These are phyloP conservation scores for Aegilops longissima DNA, from an alignment of 176 grass and related monocot species.

Conservation along the genomic window DNA sequence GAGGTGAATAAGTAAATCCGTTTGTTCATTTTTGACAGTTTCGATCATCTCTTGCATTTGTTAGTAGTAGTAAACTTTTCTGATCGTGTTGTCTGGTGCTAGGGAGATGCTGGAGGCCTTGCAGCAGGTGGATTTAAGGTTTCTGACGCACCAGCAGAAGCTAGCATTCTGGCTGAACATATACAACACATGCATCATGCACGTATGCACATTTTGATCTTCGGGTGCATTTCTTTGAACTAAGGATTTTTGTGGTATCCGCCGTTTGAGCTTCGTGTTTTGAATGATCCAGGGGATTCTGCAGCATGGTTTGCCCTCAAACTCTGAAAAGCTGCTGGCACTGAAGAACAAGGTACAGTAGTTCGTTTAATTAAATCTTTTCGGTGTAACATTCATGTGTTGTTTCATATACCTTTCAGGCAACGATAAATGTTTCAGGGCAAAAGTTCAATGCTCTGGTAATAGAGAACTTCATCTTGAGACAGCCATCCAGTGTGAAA, in stretches of 20 bases:
- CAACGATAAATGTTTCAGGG: constrained; percentile 68
- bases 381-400: neutral
- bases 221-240: neutral
- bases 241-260: neutral
- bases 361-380: neutral
- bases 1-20: constrained; percentile 28
- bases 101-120: constrained; percentile 68
- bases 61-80: neutral
- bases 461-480: constrained; percentile 75
- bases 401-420: constrained; percentile 23
- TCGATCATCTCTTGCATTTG: neutral
- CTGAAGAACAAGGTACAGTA: constrained; percentile 64
- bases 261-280: neutral
- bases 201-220: constrained; percentile 43
- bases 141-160: constrained; percentile 67
- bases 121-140: constrained; percentile 57
- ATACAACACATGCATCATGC: constrained; percentile 93
- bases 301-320: constrained; percentile 76
- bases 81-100: neutral
- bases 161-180: constrained; percentile 93
- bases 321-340: constrained; percentile 62
- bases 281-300: constrained; percentile 58
- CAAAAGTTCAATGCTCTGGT: constrained; percentile 67
- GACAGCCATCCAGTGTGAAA: constrained; percentile 63
- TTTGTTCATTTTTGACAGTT: neutral